Evolutionary conservation across 257 asterid genomes (phyloP).

Genomic region (Solanum paucissectum): DNA sequence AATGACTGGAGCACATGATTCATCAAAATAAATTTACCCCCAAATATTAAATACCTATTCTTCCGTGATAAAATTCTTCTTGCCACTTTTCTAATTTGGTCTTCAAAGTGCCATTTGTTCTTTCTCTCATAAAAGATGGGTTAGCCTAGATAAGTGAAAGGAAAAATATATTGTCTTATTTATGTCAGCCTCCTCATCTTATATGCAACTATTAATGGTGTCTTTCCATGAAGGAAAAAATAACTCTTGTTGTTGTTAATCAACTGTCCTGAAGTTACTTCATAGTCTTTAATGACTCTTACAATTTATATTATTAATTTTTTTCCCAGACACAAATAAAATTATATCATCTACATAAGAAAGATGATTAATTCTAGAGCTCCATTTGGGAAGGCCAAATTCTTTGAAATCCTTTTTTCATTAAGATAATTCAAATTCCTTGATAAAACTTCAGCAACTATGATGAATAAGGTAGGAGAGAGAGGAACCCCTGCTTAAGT

Average conservation of each 20-base stretch:
- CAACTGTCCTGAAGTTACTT: background rate
- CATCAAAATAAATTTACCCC: background rate
- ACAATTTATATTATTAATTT: no score
- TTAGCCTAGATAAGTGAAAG: background rate
- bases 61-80: background rate
- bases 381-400: background rate
- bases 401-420: no score
- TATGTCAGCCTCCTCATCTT: background rate
- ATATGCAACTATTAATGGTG: background rate
- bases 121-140: background rate
- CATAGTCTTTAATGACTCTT: background rate
- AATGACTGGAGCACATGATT: background rate
- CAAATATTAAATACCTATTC: no score
- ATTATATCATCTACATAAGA: background rate
- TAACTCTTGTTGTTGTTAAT: no score
- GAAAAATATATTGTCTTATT: background rate
- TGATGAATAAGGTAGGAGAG: background rate
- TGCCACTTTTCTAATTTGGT: background rate
- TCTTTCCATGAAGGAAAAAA: background rate
- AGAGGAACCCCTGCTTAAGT: background rate
- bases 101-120: no score
- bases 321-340: background rate
- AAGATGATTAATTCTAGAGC: background rate
- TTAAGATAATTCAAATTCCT: background rate
- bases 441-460: no score